These are phyloP conservation scores for Aspergillus saccharolyticus DNA, from an alignment of 495 filamentous ascomycete species.

Conservation along the genomic window DNA sequence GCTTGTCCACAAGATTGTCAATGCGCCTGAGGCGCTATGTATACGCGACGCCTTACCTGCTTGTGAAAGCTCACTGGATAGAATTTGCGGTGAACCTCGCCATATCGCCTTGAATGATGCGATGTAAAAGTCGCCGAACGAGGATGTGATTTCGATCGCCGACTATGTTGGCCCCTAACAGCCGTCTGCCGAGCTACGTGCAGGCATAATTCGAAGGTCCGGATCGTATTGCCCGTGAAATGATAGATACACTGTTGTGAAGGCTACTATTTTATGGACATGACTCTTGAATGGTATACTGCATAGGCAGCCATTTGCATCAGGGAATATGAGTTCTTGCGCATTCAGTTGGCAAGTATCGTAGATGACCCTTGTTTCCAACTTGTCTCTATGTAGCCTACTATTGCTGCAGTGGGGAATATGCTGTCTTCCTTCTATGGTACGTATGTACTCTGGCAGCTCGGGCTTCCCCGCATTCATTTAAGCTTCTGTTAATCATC, in stretches of 20 bases:
- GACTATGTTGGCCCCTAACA: not conserved
- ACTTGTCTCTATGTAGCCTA: too few species aligned
- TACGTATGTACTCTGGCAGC: too few species aligned
- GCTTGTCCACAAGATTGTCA: not conserved
- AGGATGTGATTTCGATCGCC: not conserved
- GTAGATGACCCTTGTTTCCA: too few species aligned
- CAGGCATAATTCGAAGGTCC: not conserved
- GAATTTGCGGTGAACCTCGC: constrained; percentile 1
- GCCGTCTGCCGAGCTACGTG: not conserved
- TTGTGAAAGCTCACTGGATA: not conserved
- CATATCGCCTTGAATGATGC: not conserved
- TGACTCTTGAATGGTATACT: too few species aligned
- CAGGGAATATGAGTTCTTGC: too few species aligned
- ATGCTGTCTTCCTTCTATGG: too few species aligned
- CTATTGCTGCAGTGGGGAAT: too few species aligned
- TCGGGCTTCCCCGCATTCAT: too few species aligned
- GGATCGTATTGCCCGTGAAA: not conserved
- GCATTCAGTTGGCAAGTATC: too few species aligned
- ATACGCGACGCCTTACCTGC: not conserved
- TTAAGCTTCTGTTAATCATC: too few species aligned
- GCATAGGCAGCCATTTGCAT: too few species aligned
- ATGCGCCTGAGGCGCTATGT: not conserved
- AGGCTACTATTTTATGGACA: too few species aligned
- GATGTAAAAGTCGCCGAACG: not conserved
- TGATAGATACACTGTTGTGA: not conserved